Conservation (phyloP, 306 rosid genomes). For the Glycine tomentella region DNA sequence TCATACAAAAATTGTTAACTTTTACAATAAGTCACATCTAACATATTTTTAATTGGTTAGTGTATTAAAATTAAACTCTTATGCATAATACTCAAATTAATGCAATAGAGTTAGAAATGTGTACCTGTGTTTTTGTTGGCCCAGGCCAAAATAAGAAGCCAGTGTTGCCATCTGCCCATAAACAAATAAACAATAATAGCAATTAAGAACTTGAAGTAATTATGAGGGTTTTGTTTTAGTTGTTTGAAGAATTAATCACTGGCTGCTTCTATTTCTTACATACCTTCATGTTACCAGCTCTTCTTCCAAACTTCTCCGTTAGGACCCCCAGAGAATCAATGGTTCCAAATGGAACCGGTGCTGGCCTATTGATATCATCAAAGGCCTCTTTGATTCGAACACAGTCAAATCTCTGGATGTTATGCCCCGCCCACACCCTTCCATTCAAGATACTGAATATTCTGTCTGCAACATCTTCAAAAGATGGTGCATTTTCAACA, state of each 20-base stretch:
- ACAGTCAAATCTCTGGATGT: slow-evolving; percentile 85
- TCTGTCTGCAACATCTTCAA: slow-evolving; percentile 82
- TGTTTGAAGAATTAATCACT: not conserved
- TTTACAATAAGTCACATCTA: no score
- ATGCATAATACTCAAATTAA: not conserved
- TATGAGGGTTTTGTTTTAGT: no score
- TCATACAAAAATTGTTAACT: no score
- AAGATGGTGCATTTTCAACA: slow-evolving; percentile 75
- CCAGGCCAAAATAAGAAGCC: slow-evolving; percentile 88
- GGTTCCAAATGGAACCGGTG: slow-evolving; percentile 72
- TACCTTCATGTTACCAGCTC: slow-evolving; percentile 99
- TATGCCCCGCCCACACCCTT: slow-evolving; percentile 95
- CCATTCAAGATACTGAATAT: slow-evolving; percentile 79
- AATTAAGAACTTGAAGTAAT: not conserved
- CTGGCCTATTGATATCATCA: slow-evolving; percentile 63
- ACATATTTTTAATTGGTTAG: not conserved
- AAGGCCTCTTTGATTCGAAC: slow-evolving; percentile 87
- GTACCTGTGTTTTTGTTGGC: slow-evolving; percentile 92
- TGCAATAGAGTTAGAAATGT: not conserved
- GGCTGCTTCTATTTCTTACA: not conserved
- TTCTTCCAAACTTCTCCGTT: slow-evolving; percentile 75
- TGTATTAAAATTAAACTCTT: no score
- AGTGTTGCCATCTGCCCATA: slow-evolving; percentile 84
- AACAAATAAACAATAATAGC: not conserved
- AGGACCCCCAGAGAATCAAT: slow-evolving; percentile 81